Base-by-base conservation (phyloP, 2,329 filamentous ascomycete species). In the Scedosporium boydii region DNA sequence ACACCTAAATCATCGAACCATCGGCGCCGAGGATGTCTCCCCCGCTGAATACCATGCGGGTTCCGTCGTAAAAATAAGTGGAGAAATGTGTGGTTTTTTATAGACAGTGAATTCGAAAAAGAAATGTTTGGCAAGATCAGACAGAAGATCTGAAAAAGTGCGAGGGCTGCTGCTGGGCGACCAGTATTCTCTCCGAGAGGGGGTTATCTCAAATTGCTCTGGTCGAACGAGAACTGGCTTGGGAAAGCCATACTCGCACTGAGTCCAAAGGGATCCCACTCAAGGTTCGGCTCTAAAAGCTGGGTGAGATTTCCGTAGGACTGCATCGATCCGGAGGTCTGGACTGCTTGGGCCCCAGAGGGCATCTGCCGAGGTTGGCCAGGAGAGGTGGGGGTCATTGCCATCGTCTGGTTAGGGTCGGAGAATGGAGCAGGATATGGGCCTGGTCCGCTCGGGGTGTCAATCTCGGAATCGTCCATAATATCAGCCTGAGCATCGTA, bases 211-310 rank as follows among this genome's bases (percentile, higher is more conserved):
- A 78, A 82, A 67, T 82, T 84, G 71, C 81, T 79, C 59, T 83
- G 84, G 65, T 88, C 85, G 71, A 91, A 91, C 60, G 86, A 85
- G 74, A 93, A 95, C 58, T 89, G 88, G 1, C 88, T 90, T 10
- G 92, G 92, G 70, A 96, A 96, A 67, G 93, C 90, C 93, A 96
- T 96, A 76, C 91, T 96, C 42, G 93, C 93, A 64, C 90, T 93
- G 60, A 97, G 80, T 12, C 93, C 93, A 70, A 97, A 98, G 0
- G 93, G 93, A 74, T 97, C 93, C 74, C 92, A 91, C 72, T 97
- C 93, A 58, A 96, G 80, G 76, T 92, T 90, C 18, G 92, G 89
- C 70, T 97, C 93, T 51, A 86, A 73, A 6, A 86, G 73, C 69
- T 85, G 81, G 3, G 82, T 83, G 83, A 86, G 85, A 21, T 82